Evolutionary conservation across 2,329 filamentous ascomycete genomes (phyloP).

Genomic region (Penicillium sp.): DNA sequence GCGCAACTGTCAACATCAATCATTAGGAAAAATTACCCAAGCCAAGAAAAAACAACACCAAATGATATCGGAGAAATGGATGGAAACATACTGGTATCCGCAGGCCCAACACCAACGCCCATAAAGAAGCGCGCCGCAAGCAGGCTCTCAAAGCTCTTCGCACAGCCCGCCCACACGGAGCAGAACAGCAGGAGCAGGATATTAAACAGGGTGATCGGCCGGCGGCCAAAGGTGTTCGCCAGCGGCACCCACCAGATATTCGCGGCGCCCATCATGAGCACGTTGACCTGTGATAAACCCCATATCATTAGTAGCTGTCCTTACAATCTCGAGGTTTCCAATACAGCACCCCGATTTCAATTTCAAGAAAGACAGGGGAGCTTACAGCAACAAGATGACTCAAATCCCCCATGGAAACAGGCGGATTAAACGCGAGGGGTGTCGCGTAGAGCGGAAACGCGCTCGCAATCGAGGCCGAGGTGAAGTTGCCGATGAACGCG

Average conservation of each 20-base stretch:
- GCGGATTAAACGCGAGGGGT: slow-evolving; percentile 19
- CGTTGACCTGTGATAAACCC: slow-evolving; percentile 5
- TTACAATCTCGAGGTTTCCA: too few relatives aligned
- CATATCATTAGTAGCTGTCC: background rate
- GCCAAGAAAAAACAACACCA: background rate
- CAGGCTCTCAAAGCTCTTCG: slow-evolving; percentile 14
- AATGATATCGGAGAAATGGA: background rate
- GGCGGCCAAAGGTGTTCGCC: slow-evolving; percentile 18
- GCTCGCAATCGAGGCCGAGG: slow-evolving; percentile 14
- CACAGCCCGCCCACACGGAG: slow-evolving; percentile 13
- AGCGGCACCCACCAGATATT: slow-evolving; percentile 23
- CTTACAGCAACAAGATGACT: slow-evolving; percentile 18
- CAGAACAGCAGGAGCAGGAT: slow-evolving; percentile 15
- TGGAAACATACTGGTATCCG: slow-evolving; percentile 16
- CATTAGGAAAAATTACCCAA: background rate
- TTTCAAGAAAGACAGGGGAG: background rate
- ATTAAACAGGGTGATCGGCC: slow-evolving; percentile 12
- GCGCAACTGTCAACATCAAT: slow-evolving; percentile 8
- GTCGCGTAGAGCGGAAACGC: slow-evolving; percentile 18
- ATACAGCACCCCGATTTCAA: too few relatives aligned
- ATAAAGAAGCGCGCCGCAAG: slow-evolving; percentile 20
- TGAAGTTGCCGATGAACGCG: slow-evolving; percentile 18
- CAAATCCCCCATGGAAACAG: slow-evolving; percentile 15
- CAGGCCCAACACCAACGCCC: slow-evolving; percentile 18
- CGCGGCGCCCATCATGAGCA: slow-evolving; percentile 19